phyloP scores from a whole-genome alignment of 306 rosid genomes.

The Cicer chorassanicum region DNA sequence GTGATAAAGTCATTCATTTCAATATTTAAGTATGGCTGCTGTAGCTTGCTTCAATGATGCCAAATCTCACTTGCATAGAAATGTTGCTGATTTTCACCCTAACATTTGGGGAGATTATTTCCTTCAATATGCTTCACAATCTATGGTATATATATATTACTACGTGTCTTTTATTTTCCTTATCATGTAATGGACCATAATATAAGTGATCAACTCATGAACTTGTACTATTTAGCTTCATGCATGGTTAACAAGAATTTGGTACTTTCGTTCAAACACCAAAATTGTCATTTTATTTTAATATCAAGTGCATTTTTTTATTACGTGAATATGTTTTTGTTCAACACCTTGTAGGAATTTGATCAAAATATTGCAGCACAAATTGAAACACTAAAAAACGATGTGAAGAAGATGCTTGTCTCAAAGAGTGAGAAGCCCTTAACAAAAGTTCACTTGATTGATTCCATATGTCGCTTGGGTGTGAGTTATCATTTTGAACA shows the following conservation, averaged over 20 bases:
- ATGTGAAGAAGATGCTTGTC: conserved; percentile 46
- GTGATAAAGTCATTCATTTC: too few species aligned
- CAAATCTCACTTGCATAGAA: background rate
- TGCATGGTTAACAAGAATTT: too few species aligned
- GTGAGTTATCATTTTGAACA: conserved; percentile 48
- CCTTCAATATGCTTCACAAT: conserved; percentile 20
- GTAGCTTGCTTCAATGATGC: background rate
- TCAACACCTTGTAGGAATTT: background rate
- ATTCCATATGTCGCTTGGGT: conserved; percentile 56
- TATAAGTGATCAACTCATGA: too few species aligned
- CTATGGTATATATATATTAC: background rate
- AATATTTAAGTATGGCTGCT: too few species aligned
- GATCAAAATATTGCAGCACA: background rate
- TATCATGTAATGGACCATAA: too few species aligned
- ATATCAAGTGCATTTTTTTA: too few species aligned
- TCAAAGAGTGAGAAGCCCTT: conserved; percentile 2
- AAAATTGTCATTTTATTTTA: too few species aligned
- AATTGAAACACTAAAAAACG: conserved; percentile 38
- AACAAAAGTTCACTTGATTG: conserved; percentile 39
- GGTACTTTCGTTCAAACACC: too few species aligned
- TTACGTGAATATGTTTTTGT: background rate
- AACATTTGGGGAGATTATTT: conserved; percentile 14
- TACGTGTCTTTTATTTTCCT: too few species aligned
- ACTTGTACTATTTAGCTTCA: too few species aligned
- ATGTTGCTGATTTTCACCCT: conserved; percentile 24